Evolutionary conservation across 805 yeast genomes (phyloP).

Genomic region (Lipomyces lipofer): DNA sequence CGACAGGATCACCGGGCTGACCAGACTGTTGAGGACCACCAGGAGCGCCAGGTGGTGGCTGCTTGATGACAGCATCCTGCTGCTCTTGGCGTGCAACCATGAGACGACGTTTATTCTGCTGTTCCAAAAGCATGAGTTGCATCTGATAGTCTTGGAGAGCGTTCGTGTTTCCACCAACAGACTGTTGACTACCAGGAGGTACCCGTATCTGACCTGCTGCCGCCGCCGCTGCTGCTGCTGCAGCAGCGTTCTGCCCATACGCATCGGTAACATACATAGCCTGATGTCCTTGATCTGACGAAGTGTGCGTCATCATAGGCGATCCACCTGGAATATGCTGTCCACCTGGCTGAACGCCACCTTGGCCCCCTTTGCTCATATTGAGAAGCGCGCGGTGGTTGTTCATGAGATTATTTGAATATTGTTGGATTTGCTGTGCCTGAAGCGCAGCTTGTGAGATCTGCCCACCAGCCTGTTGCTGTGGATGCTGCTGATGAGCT

Average conservation of each 20-base stretch:
- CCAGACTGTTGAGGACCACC: slow-evolving; percentile 42
- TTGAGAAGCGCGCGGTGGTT: slow-evolving; percentile 25
- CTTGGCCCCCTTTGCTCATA: slow-evolving; percentile 20
- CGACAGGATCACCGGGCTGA: slow-evolving; percentile 29
- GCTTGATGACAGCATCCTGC: slow-evolving; percentile 33
- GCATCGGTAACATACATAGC: slow-evolving; percentile 25
- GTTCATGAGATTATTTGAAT: slow-evolving; percentile 20
- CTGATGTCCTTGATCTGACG: slow-evolving; percentile 24
- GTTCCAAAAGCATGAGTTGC: slow-evolving; percentile 72
- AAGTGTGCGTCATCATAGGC: slow-evolving; percentile 21
- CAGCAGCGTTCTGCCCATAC: slow-evolving; percentile 38
- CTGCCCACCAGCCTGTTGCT: slow-evolving; percentile 12
- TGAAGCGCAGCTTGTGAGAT: slow-evolving; percentile 17
- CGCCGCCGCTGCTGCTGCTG: too few relatives aligned
- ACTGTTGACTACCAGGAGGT: slow-evolving; percentile 19
- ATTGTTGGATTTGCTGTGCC: slow-evolving; percentile 31
- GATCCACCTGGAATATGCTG: slow-evolving; percentile 21
- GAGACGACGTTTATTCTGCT: slow-evolving; percentile 69
- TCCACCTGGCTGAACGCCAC: slow-evolving; percentile 12
- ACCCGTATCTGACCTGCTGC: slow-evolving; percentile 31
- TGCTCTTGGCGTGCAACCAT: slow-evolving; percentile 44
- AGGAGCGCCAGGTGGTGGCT: slow-evolving; percentile 10
- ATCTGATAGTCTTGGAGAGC: slow-evolving; percentile 82
- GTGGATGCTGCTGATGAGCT: slow-evolving; percentile 32
- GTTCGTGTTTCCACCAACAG: slow-evolving; percentile 34